phyloP scores from a whole-genome alignment of 2,329 filamentous ascomycete species.

The Neofusicoccum parvum region DNA sequence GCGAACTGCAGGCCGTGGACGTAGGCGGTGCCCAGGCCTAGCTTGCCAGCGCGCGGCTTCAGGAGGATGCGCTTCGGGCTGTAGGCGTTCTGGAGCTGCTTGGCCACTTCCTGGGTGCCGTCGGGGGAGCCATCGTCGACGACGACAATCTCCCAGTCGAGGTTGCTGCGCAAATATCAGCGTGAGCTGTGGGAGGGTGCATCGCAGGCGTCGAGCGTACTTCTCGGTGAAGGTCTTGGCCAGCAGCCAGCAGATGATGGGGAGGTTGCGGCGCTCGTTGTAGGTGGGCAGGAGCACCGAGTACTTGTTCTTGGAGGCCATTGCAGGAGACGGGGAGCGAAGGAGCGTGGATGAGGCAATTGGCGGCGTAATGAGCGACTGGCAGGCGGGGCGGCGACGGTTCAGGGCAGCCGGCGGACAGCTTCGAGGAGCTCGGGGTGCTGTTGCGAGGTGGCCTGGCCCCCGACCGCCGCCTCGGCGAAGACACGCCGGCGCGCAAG shows the following conservation, averaged over 20 bases:
- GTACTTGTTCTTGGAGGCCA: constrained; percentile 63
- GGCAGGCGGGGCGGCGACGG: constrained; percentile 3
- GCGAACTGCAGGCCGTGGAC: constrained; percentile 90
- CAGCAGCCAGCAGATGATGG: constrained; percentile 92
- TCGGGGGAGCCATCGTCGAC: constrained; percentile 98
- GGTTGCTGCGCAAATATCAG: constrained; percentile 61
- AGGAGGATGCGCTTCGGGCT: constrained; percentile 73
- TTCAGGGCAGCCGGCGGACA: not conserved
- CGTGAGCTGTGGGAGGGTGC: constrained; percentile 58
- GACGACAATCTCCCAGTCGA: constrained; percentile 97
- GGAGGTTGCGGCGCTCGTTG: constrained; percentile 96
- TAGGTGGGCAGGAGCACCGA: constrained; percentile 97
- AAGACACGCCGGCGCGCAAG: not conserved
- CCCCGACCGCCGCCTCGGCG: not conserved
- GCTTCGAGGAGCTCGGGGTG: constrained; percentile 11
- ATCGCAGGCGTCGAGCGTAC: constrained; percentile 53
- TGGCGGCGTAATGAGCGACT: constrained; percentile 19
- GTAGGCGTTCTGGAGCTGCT: constrained; percentile 88
- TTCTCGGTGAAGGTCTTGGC: constrained; percentile 88
- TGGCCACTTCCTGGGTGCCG: constrained; percentile 86
- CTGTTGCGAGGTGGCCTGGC: constrained; percentile 9
- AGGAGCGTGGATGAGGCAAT: constrained; percentile 8
- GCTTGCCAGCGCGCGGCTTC: constrained; percentile 88
- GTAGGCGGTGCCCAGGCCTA: constrained; percentile 95
- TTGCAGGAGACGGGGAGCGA: not conserved